These are phyloP conservation scores for Postia placenta DNA, from an alignment of 768 basidiomycete genomes.

Conservation along the genomic window DNA sequence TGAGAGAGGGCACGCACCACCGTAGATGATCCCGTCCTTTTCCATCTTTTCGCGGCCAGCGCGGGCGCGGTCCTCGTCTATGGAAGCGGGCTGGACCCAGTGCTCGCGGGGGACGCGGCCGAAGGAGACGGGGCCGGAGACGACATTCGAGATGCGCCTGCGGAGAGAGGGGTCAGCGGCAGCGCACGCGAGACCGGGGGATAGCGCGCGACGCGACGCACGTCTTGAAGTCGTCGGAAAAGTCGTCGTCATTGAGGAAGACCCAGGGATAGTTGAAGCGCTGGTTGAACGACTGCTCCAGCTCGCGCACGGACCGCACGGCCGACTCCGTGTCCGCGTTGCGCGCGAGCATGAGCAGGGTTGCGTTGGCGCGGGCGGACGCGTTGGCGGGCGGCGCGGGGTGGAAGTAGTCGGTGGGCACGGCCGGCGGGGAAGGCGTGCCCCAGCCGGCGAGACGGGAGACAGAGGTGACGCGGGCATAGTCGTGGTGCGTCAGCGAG, in stretches of 20 bases:
- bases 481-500: slow-evolving; percentile 58
- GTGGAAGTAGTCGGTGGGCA: not conserved
- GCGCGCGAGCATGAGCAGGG: slow-evolving; percentile 48
- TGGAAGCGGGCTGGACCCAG: slow-evolving; percentile 69
- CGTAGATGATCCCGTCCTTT: slow-evolving; percentile 40
- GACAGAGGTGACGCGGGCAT: slow-evolving; percentile 55
- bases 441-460: slow-evolving; percentile 27
- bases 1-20: slow-evolving; percentile 33
- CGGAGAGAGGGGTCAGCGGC: not conserved
- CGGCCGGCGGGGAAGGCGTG: not conserved
- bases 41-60: slow-evolving; percentile 47
- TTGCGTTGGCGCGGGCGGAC: slow-evolving; percentile 25
- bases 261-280: slow-evolving; percentile 80
- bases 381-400: not conserved
- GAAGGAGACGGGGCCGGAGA: slow-evolving; percentile 37
- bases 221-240: slow-evolving; percentile 70
- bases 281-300: slow-evolving; percentile 87
- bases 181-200: not conserved
- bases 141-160: slow-evolving; percentile 20
- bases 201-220: slow-evolving; percentile 21
- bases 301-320: slow-evolving; percentile 57
- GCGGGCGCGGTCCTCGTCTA: slow-evolving; percentile 60
- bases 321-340: slow-evolving; percentile 59
- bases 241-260: slow-evolving; percentile 82
- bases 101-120: slow-evolving; percentile 56